phyloP scores from a whole-genome alignment of 2,329 filamentous ascomycete genomes.

The Whalleya microplaca region DNA sequence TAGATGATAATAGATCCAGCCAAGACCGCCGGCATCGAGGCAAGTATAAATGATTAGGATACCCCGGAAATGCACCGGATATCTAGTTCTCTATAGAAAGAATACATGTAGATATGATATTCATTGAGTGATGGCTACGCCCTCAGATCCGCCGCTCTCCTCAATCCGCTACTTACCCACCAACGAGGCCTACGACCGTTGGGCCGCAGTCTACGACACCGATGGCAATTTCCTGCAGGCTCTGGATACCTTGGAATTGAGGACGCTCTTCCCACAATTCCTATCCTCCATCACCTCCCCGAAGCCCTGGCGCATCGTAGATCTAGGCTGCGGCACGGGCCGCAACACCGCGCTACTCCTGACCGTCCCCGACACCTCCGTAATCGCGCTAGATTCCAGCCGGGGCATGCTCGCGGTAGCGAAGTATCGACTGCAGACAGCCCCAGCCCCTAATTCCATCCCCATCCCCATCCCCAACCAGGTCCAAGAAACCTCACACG shows the following conservation, averaged over 20 bases:
- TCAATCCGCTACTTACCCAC: constrained; percentile 39
- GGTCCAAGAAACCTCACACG: too few relatives aligned
- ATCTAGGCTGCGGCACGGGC: constrained; percentile 68
- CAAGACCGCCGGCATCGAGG: too few relatives aligned
- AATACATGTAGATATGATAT: not conserved
- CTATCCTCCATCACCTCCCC: constrained; percentile 38
- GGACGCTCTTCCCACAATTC: constrained; percentile 52
- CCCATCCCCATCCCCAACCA: too few relatives aligned
- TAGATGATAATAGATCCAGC: too few relatives aligned
- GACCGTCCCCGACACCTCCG: constrained; percentile 36
- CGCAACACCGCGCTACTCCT: constrained; percentile 62
- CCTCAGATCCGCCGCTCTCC: constrained; percentile 11
- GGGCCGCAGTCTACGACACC: constrained; percentile 59
- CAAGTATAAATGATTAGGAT: too few relatives aligned
- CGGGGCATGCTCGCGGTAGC: constrained; percentile 61
- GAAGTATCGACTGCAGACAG: constrained; percentile 37
- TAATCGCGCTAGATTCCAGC: constrained; percentile 61
- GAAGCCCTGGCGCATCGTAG: constrained; percentile 50
- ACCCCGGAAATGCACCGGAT: too few relatives aligned
- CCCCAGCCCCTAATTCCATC: too few relatives aligned
- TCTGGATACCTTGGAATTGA: constrained; percentile 62
- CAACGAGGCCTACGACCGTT: constrained; percentile 39
- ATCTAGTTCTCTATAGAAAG: not conserved
- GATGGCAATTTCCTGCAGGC: constrained; percentile 70
- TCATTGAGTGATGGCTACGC: constrained; percentile 5